These are phyloP conservation scores for Triticum urartu DNA, from an alignment of 176 grass and related monocot genomes.

Conservation along the genomic window DNA sequence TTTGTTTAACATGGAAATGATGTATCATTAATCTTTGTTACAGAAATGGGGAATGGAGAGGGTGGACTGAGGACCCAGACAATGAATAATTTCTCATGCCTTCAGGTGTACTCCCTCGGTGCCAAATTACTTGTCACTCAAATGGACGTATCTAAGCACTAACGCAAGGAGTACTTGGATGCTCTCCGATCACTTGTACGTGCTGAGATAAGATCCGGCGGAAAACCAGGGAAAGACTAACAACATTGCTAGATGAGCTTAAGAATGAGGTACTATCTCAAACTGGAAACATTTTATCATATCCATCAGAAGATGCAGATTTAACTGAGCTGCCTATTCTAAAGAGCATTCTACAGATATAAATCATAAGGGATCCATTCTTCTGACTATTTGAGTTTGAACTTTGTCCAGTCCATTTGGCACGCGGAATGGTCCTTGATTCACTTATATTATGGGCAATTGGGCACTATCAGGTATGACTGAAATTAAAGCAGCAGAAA, in stretches of 20 bases:
- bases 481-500: conserved; percentile 45
- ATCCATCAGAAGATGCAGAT: not conserved
- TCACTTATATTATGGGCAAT: conserved; percentile 59
- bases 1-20: not conserved
- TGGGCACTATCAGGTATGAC: conserved; percentile 31
- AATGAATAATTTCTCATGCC: conserved; percentile 47
- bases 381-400: conserved; percentile 4
- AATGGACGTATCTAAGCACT: too few relatives aligned
- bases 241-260: conserved; percentile 32
- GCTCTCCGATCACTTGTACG: conserved; percentile 52
- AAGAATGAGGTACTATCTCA: conserved; percentile 42
- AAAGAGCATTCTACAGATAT: not conserved
- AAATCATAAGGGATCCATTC: not conserved
- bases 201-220: conserved; percentile 28
- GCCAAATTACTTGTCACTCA: too few relatives aligned
- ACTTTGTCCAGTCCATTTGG: conserved; percentile 47
- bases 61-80: not conserved
- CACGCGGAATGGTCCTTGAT: conserved; percentile 70
- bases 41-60: not conserved
- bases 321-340: not conserved
- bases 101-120: conserved; percentile 47
- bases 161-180: conserved; percentile 27
- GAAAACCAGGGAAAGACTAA: conserved; percentile 21
- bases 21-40: conserved; percentile 6
- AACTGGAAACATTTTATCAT: not conserved